Evolutionary conservation across 495 filamentous ascomycete genomes (phyloP).

Genomic region (Penicillium waksmanii): DNA sequence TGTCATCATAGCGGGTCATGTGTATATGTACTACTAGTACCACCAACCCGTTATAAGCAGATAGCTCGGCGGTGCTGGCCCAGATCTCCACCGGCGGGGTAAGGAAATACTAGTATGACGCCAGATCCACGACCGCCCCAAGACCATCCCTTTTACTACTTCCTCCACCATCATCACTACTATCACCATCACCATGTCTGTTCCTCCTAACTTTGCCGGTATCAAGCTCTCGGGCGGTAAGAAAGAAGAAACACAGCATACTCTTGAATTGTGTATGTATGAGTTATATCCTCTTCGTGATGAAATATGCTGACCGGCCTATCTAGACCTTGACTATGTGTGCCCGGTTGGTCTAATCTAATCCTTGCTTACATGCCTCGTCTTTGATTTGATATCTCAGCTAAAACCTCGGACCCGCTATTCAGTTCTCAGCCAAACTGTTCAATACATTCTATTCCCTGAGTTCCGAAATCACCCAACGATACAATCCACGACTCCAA

Average conservation of each 20-base stretch:
- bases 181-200: constrained; percentile 58
- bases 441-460: constrained; percentile 73
- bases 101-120: too few species aligned
- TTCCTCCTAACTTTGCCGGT: constrained; percentile 77
- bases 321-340: constrained; percentile 76
- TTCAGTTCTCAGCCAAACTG: constrained; percentile 64
- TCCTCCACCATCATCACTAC: neutral
- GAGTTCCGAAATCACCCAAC: constrained; percentile 56
- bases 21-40: too few species aligned
- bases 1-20: too few species aligned
- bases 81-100: too few species aligned
- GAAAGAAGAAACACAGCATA: constrained; percentile 60
- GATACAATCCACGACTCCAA: constrained; percentile 62
- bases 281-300: neutral
- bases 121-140: too few species aligned
- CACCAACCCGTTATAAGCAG: too few species aligned
- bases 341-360: constrained; percentile 61
- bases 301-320: constrained; percentile 1
- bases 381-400: too few species aligned
- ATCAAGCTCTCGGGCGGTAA: constrained; percentile 59
- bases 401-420: too few species aligned
- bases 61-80: too few species aligned
- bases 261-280: constrained; percentile 68
- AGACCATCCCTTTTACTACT: neutral
- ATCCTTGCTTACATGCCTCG: neutral